These are phyloP conservation scores for Aspergillus unguis DNA, from an alignment of 2,329 filamentous ascomycete genomes.

Conservation along the genomic window DNA sequence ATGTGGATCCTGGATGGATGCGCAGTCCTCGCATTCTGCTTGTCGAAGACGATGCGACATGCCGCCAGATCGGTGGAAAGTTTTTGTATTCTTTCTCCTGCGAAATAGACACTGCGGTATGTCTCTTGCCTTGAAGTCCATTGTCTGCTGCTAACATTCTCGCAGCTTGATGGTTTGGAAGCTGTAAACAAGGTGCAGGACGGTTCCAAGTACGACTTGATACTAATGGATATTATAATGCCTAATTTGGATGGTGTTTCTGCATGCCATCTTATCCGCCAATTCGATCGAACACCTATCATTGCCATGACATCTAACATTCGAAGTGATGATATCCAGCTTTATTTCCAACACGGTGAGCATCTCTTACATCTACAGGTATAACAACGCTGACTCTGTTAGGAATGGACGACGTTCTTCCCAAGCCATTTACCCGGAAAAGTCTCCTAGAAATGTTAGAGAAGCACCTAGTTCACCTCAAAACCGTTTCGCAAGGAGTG, in stretches of 20 bases:
- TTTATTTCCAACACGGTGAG: conserved; percentile 95
- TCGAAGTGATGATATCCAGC: conserved; percentile 89
- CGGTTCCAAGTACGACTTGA: conserved; percentile 64
- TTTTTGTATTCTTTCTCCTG: conserved; percentile 65
- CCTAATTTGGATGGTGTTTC: conserved; percentile 92
- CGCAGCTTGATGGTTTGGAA: conserved; percentile 79
- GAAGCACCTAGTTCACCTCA: conserved; percentile 80
- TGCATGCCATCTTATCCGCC: conserved; percentile 86
- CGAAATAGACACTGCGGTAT: conserved; percentile 60
- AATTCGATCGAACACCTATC: conserved; percentile 80
- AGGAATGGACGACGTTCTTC: conserved; percentile 98
- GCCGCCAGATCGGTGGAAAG: conserved; percentile 64
- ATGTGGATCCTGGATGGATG: conserved; percentile 63
- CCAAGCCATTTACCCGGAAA: conserved; percentile 92
- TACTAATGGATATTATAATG: conserved; percentile 96
- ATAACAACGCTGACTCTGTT: conserved; percentile 22
- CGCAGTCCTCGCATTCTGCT: conserved; percentile 75
- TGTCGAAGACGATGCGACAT: conserved; percentile 76
- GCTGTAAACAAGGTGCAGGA: conserved; percentile 80
- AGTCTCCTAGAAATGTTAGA: conserved; percentile 81
- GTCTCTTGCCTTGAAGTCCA: conserved; percentile 26
- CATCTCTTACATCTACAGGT: neutral
- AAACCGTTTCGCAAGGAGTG: conserved; percentile 62
- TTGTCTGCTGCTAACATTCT: conserved; percentile 4
- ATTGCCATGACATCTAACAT: conserved; percentile 99